Percentiles rank a stretch among this genome's conserved stretches.
Conservation (phyloP, 2,329 filamentous ascomycete species). For the Arthrinium puccinioides region DNA sequence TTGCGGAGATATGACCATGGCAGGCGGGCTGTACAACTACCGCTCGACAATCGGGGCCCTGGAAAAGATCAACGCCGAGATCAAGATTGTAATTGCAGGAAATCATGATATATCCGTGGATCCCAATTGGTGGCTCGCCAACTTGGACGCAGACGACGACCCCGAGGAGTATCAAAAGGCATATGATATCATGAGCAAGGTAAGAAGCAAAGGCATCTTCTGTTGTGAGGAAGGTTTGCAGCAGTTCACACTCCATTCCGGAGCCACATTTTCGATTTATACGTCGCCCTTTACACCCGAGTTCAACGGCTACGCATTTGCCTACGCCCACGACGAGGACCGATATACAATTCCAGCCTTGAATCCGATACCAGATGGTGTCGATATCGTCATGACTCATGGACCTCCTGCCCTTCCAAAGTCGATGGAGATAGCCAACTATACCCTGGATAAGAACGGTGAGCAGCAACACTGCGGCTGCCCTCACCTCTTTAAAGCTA, state of each 20-base stretch:
- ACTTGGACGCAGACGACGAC: slow-evolving; percentile 1
- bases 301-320: slow-evolving; percentile 21
- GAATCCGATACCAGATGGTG: slow-evolving; percentile 13
- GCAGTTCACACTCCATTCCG: slow-evolving; percentile 18
- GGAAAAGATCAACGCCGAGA: slow-evolving; percentile 17
- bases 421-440: slow-evolving; percentile 11
- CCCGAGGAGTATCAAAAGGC: neutral
- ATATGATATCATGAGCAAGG: neutral
- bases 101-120: slow-evolving; percentile 24
- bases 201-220: neutral
- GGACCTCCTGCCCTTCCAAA: slow-evolving; percentile 22
- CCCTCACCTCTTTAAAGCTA: slow-evolving; percentile 42
- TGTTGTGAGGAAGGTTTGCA: slow-evolving; percentile 21
- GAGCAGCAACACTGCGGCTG: slow-evolving; percentile 34
- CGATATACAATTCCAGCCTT: slow-evolving; percentile 14
- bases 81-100: slow-evolving; percentile 28
- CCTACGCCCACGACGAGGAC: slow-evolving; percentile 18
- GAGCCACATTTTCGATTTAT: slow-evolving; percentile 21
- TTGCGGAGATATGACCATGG: slow-evolving; percentile 29
- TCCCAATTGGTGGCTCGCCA: neutral
- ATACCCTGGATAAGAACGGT: slow-evolving; percentile 5
- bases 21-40: slow-evolving; percentile 21
- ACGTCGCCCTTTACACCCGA: slow-evolving; percentile 23
- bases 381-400: slow-evolving; percentile 32
- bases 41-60: slow-evolving; percentile 19